phyloP scores from a whole-genome alignment of 2,329 filamentous ascomycete genomes.

The Lasiodiplodia gonubiensis region DNA sequence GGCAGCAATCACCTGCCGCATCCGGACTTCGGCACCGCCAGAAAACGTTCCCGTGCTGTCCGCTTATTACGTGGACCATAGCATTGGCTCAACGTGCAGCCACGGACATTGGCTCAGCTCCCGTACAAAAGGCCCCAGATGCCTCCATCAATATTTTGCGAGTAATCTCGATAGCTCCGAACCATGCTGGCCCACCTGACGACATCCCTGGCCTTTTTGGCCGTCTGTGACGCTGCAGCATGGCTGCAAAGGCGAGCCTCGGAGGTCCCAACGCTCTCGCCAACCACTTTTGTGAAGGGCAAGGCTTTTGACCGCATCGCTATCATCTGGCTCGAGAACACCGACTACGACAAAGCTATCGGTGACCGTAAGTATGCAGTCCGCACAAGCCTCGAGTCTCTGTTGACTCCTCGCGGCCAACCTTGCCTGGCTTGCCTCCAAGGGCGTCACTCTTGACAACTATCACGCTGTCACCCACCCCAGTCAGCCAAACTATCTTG shows the following conservation, averaged over 20 bases:
- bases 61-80: background rate
- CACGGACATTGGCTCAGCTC: background rate
- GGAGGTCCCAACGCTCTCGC: background rate
- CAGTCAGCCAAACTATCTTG: slow-evolving; percentile 77
- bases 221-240: slow-evolving; percentile 4
- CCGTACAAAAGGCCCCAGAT: background rate
- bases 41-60: background rate
- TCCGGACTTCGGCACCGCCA: background rate
- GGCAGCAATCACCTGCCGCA: slow-evolving; percentile 6
- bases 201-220: background rate
- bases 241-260: background rate
- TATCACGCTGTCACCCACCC: slow-evolving; percentile 70
- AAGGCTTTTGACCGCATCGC: slow-evolving; percentile 75
- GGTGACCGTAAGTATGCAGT: slow-evolving; percentile 61
- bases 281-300: slow-evolving; percentile 54
- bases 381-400: slow-evolving; percentile 1
- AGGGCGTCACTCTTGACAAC: slow-evolving; percentile 66
- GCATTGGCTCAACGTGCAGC: background rate
- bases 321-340: slow-evolving; percentile 80
- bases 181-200: slow-evolving; percentile 7
- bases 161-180: background rate
- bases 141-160: background rate
- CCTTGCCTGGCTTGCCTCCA: slow-evolving; percentile 62
- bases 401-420: slow-evolving; percentile 49
- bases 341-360: slow-evolving; percentile 67